Evolutionary conservation across 371 early-diverging fungal genomes (phyloP).

Genomic region (Chytridium lagenaria): DNA sequence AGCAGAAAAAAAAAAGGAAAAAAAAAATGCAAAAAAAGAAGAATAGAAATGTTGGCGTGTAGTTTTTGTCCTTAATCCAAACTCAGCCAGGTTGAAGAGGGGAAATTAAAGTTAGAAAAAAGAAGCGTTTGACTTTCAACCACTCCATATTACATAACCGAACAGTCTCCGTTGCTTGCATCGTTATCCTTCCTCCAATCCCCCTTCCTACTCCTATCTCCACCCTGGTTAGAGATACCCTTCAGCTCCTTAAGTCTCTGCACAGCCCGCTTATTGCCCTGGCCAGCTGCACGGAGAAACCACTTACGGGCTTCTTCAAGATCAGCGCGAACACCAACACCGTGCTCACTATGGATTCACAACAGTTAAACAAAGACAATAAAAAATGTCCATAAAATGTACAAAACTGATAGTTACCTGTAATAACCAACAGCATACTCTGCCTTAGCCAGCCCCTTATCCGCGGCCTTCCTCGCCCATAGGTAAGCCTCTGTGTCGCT

Average conservation of each 20-base stretch:
- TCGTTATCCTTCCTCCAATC: slow-evolving; percentile 48
- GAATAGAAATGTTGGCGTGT: too few relatives aligned
- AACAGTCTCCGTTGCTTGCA: slow-evolving; percentile 48
- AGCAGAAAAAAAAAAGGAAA: slow-evolving; percentile 7
- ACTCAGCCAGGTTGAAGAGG: too few relatives aligned
- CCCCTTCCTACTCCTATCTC: slow-evolving; percentile 35
- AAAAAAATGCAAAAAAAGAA: not conserved
- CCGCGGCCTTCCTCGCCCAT: slow-evolving; percentile 88
- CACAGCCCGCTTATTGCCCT: slow-evolving; percentile 81
- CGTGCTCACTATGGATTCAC: slow-evolving; percentile 73
- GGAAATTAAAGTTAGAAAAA: too few relatives aligned
- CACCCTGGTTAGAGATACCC: slow-evolving; percentile 24
- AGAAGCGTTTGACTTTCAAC: too few relatives aligned
- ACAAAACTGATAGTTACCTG: slow-evolving; percentile 18
- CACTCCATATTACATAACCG: slow-evolving; percentile 49
- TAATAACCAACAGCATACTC: slow-evolving; percentile 95
- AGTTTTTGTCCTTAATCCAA: too few relatives aligned
- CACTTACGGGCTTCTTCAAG: slow-evolving; percentile 73
- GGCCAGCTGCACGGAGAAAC: slow-evolving; percentile 82
- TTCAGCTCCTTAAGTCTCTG: slow-evolving; percentile 55
- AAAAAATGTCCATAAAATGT: not conserved
- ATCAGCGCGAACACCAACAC: slow-evolving; percentile 77
- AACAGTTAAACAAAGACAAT: not conserved
- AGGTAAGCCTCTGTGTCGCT: slow-evolving; percentile 89
- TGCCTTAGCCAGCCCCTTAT: slow-evolving; percentile 82